These are phyloP conservation scores for Barbarea vulgaris DNA, from an alignment of 345 rosid genomes.

Conservation along the genomic window DNA sequence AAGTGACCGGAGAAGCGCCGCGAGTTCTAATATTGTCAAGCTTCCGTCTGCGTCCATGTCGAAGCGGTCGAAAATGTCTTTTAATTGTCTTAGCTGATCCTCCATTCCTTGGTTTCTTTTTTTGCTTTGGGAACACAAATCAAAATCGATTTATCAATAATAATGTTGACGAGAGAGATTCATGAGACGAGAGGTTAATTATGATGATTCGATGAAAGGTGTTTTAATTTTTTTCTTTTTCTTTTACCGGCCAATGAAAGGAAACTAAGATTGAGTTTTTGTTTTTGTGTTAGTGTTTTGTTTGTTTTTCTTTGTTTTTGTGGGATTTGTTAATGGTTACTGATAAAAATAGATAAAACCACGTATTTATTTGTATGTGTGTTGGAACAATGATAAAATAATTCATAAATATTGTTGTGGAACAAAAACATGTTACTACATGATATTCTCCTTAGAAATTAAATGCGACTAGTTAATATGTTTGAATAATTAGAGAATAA, in stretches of 20 bases:
- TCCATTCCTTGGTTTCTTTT: slow-evolving; percentile 18
- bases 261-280: neutral
- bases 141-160: neutral
- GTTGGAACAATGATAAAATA: neutral
- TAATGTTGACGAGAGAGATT: neutral
- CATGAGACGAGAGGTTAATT: neutral
- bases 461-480: neutral
- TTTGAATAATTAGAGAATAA: neutral
- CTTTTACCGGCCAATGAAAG: neutral
- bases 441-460: neutral
- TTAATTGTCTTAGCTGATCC: slow-evolving; percentile 56
- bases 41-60: slow-evolving; percentile 95
- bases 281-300: neutral
- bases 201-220: neutral
- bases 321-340: slow-evolving; percentile 11
- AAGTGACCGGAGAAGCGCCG: slow-evolving; percentile 71
- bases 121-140: neutral
- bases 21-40: slow-evolving; percentile 87
- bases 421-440: neutral
- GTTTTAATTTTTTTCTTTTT: neutral
- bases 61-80: slow-evolving; percentile 65
- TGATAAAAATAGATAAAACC: slow-evolving; percentile 26
- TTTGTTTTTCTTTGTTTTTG: neutral
- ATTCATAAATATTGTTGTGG: neutral
- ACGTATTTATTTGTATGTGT: neutral